Evolutionary conservation across 2,329 filamentous ascomycete genomes (phyloP).

Genomic region (Atkinsonella hypoxylon): DNA sequence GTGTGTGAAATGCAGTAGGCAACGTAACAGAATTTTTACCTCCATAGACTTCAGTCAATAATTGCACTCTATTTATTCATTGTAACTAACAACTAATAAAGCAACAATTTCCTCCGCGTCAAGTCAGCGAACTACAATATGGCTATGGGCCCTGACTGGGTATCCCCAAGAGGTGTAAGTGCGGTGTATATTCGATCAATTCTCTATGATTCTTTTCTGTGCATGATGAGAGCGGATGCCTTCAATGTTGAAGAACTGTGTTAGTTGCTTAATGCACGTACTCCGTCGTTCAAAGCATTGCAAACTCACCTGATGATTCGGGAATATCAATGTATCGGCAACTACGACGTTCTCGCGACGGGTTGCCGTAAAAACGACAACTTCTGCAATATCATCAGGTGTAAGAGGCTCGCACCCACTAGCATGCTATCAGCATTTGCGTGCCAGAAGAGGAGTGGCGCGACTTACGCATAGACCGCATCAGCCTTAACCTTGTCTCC

Average conservation of each 20-base stretch:
- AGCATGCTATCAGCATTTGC: not conserved
- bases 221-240: conserved; percentile 22
- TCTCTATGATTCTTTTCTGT: conserved; percentile 13
- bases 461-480: conserved; percentile 67
- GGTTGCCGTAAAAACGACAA: conserved; percentile 75
- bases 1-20: not conserved
- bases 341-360: conserved; percentile 83
- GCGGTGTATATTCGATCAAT: not conserved
- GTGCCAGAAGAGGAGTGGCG: not conserved
- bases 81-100: no score
- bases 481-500: conserved; percentile 84
- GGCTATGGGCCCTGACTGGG: no score
- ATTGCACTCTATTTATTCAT: not conserved
- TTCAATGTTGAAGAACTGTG: conserved; percentile 4
- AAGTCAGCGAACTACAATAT: no score
- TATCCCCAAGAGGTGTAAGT: no score
- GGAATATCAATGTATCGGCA: conserved; percentile 77
- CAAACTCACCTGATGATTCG: conserved; percentile 65
- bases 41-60: not conserved
- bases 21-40: no score
- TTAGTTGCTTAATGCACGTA: not conserved
- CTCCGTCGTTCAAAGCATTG: not conserved
- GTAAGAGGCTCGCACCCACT: conserved; percentile 73
- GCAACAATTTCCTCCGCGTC: no score
- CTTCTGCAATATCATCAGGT: conserved; percentile 81